A percentile compares a stretch with the other conserved stretches of the same genome.
phyloP scores from a whole-genome alignment of 2,329 filamentous ascomycete species.

The Mycogone perniciosa region DNA sequence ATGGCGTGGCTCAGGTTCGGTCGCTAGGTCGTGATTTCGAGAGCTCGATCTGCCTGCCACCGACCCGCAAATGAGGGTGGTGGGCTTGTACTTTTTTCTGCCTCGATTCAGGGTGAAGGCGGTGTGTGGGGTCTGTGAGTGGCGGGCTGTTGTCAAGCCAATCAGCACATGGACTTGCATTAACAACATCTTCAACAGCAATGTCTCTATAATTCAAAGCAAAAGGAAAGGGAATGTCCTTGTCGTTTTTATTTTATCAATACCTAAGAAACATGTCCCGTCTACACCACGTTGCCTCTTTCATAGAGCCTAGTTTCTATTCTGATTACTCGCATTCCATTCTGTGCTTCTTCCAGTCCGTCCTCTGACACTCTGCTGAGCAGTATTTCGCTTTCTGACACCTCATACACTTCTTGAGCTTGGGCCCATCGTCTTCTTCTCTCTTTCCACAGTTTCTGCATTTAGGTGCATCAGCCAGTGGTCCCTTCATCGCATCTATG shows the following conservation, averaged over 20 bases:
- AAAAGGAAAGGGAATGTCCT: too few species aligned
- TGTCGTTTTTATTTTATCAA: too few species aligned
- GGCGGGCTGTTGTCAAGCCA: constrained; percentile 1
- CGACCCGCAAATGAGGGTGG: constrained; percentile 14
- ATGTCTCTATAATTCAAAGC: too few species aligned
- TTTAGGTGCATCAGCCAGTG: constrained; percentile 14
- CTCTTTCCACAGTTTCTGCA: constrained; percentile 34
- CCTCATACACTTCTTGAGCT: constrained; percentile 38
- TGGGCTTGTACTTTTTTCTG: constrained; percentile 17
- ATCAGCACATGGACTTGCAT: too few species aligned
- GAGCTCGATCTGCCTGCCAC: constrained; percentile 13
- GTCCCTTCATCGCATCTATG: constrained; percentile 6
- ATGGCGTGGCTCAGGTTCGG: constrained; percentile 13
- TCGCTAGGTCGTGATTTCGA: constrained; percentile 19
- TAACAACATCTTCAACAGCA: too few species aligned
- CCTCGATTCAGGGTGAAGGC: constrained; percentile 18
- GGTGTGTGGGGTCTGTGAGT: constrained; percentile 20
- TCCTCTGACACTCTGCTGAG: constrained; percentile 45
- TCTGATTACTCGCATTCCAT: not conserved
- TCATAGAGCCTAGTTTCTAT: not conserved
- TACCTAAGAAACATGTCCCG: too few species aligned
- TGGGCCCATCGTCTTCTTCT: constrained; percentile 21
- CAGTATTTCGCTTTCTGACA: constrained; percentile 46
- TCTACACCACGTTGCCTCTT: not conserved
- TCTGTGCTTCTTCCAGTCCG: constrained; percentile 47